Evolutionary conservation across 2,329 filamentous ascomycete species (phyloP).

Genomic region (Rutstroemia sydowiana): DNA sequence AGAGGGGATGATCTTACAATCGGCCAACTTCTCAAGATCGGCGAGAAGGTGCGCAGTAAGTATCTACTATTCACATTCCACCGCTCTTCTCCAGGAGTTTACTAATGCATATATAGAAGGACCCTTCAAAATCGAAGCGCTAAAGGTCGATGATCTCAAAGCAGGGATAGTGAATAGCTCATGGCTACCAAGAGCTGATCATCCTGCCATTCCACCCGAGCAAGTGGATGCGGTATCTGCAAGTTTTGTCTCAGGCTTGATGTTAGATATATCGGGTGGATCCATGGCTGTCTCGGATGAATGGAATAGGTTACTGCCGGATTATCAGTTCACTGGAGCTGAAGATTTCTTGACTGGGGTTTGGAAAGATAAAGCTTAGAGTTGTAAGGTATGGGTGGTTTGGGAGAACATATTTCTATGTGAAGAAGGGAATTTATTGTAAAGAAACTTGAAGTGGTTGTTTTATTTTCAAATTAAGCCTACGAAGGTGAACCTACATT

Average conservation of each 20-base stretch:
- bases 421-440: too few species aligned
- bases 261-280: slow-evolving; percentile 35
- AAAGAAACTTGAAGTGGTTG: too few species aligned
- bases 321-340: slow-evolving; percentile 35
- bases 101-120: slow-evolving; percentile 23
- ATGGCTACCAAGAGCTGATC: slow-evolving; percentile 34
- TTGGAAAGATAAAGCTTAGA: slow-evolving; percentile 28
- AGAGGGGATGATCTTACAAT: slow-evolving; percentile 23
- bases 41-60: slow-evolving; percentile 36
- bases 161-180: slow-evolving; percentile 34
- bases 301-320: slow-evolving; percentile 38
- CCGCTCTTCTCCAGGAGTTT: background rate
- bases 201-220: slow-evolving; percentile 32
- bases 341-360: slow-evolving; percentile 35
- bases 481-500: too few species aligned
- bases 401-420: too few species aligned
- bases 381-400: too few species aligned
- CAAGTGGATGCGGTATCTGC: slow-evolving; percentile 20
- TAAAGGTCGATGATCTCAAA: slow-evolving; percentile 41
- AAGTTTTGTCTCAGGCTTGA: slow-evolving; percentile 36
- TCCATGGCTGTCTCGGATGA: slow-evolving; percentile 37
- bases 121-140: slow-evolving; percentile 36
- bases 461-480: too few species aligned
- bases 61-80: background rate
- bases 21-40: slow-evolving; percentile 32